A percentile compares a stretch with the other conserved stretches of the same genome.
phyloP scores from a whole-genome alignment of 352 stramenopile genomes.

The Phytophthora tentaculata region DNA sequence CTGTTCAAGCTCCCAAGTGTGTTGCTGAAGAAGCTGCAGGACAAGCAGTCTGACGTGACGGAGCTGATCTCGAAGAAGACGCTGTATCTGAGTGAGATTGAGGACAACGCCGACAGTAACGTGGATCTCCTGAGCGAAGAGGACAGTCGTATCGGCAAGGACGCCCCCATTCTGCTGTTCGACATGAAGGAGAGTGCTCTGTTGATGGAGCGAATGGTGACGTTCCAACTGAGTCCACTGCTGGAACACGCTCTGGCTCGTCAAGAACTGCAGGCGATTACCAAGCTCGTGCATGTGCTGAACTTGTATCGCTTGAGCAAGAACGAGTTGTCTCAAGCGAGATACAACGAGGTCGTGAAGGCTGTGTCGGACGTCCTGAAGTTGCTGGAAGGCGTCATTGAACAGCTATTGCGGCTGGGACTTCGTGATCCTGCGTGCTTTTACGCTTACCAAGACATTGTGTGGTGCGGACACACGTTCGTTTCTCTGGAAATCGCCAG shows the following conservation, averaged over 20 bases:
- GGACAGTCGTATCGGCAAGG: constrained; percentile 68
- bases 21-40: constrained; percentile 66
- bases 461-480: constrained; percentile 85
- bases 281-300: constrained; percentile 57
- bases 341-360: constrained; percentile 28
- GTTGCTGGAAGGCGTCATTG: constrained; percentile 61
- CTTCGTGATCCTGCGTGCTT: constrained; percentile 70
- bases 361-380: constrained; percentile 46
- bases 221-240: constrained; percentile 81
- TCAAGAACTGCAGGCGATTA: constrained; percentile 70
- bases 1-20: constrained; percentile 68
- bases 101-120: constrained; percentile 56
- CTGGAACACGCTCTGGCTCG: constrained; percentile 71
- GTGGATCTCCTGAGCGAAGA: constrained; percentile 63
- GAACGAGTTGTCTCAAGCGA: constrained; percentile 18
- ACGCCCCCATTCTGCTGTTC: constrained; percentile 83
- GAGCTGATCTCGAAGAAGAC: constrained; percentile 71
- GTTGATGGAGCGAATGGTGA: constrained; percentile 73
- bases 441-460: constrained; percentile 84
- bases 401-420: constrained; percentile 55
- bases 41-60: constrained; percentile 59
- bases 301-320: constrained; percentile 54
- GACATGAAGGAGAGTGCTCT: constrained; percentile 76
- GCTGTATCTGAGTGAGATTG: constrained; percentile 75
- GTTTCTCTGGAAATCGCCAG: constrained; percentile 11